Base-by-base conservation (phyloP, 177 flowering plant species). In the Vitis hybrid region DNA sequence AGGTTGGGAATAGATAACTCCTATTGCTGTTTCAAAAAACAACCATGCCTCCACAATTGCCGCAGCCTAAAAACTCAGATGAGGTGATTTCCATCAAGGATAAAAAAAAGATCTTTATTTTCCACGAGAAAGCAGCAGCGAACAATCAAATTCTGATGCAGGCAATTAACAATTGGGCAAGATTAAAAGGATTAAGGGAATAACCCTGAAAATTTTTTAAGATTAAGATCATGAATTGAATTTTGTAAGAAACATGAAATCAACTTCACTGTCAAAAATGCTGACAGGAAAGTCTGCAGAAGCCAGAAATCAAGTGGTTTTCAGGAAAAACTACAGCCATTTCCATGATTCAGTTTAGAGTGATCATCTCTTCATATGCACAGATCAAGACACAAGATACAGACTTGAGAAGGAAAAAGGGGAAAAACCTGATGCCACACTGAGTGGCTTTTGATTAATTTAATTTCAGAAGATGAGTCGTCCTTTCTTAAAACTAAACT, bases 351-450 rank as follows among this genome's bases (percentile, higher is more conserved):
- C 18, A 17, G 6, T 15, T 64, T 49, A 39, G 45, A 18, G n/a
- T 21, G 12, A 48, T 18, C 48, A 64, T 48, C 19, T 64, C 34
- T 64, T 48, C 26, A 11, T n/a, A 6, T 32, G 14, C 51, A 18
- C 51, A 62, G 64, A 34, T 62, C 11, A 62, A 62, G 49, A 62
- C 10, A 57, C 26, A 18, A 23, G 26, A 57, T 57, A 9, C 60
- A 62, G 51, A n/a, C 2, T 62, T 34, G 8, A 60, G 18, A 34
- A 39, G n/a, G 45, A 30, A 39, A 62, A 39, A 8, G 17, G 11
- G 50, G 30, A 3, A 49, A 15, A 8, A 7, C 11, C 2, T 8
- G 19, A 2, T n/a, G 6, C 17, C 19, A 13, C 39, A 7, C 15
- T 48, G 52, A 18, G 10, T 18, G 55, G 17, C 9, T 19, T 9